These are phyloP conservation scores for Xylaria sp. DNA, from an alignment of 2,329 filamentous ascomycete genomes.

Conservation along the genomic window DNA sequence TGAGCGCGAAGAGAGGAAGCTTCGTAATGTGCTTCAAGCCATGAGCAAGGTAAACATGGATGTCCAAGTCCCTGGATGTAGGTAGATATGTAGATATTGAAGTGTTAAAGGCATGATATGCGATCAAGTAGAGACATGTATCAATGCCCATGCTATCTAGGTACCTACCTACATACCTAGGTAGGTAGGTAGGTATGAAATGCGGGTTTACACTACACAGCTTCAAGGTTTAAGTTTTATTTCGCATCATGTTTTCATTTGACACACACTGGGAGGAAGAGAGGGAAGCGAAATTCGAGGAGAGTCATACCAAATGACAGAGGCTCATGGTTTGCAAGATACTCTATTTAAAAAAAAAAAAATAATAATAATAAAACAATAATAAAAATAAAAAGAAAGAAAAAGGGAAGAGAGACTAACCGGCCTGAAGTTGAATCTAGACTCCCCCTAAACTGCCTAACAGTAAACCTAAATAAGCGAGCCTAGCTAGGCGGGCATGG, in stretches of 20 bases:
- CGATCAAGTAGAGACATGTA: background rate
- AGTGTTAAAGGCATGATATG: background rate
- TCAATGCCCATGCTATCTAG: background rate
- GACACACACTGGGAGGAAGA: background rate
- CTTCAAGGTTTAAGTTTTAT: background rate
- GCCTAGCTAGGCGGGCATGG: no score
- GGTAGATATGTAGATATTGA: background rate
- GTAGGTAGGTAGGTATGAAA: no score
- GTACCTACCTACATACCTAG: no score
- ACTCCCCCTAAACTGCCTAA: no score
- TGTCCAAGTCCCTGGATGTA: background rate
- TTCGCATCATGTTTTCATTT: background rate
- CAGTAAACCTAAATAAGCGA: no score
- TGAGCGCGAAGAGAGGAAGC: background rate
- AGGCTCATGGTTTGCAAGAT: no score
- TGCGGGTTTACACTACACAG: background rate
- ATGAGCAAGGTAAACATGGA: background rate
- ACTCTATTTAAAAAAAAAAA: no score
- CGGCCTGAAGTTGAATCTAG: no score
- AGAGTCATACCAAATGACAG: background rate
- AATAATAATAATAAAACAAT: no score
- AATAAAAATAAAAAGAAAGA: no score
- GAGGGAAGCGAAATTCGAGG: background rate
- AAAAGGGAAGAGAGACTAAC: no score
- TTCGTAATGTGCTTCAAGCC: slow-evolving; percentile 6